These are phyloP conservation scores for Forsythia viridissima DNA, from an alignment of 257 asterid genomes.

Conservation along the genomic window DNA sequence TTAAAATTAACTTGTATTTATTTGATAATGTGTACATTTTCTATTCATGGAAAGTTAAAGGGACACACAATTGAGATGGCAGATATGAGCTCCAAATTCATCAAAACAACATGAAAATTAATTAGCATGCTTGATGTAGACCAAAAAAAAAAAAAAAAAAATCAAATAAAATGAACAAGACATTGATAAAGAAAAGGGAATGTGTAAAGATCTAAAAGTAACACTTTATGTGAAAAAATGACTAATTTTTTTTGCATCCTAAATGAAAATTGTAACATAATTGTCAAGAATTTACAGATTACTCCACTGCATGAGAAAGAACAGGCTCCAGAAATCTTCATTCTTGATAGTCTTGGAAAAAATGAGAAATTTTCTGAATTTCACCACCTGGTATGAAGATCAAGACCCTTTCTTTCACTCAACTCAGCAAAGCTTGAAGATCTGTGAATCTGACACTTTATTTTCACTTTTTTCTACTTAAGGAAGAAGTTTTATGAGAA, in stretches of 20 bases:
- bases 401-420: neutral
- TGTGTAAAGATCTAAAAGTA: neutral
- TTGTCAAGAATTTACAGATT: conserved; percentile 52
- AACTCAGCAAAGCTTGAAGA: neutral
- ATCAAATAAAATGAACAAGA: neutral
- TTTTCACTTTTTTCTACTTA: no score
- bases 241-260: neutral
- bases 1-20: no score
- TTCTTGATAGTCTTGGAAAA: neutral
- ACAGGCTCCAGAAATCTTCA: neutral
- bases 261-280: neutral
- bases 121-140: neutral
- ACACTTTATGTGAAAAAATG: neutral
- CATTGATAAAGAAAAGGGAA: neutral
- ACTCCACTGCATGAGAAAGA: conserved; percentile 19
- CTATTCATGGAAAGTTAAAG: no score
- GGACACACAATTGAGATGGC: no score
- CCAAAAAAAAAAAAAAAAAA: neutral
- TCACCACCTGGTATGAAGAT: neutral
- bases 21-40: no score
- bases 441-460: neutral
- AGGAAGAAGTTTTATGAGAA: neutral
- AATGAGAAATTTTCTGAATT: neutral
- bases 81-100: no score
- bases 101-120: no score